phyloP scores from a whole-genome alignment of 1,139 yeast genomes.

The Pichia sp. region DNA sequence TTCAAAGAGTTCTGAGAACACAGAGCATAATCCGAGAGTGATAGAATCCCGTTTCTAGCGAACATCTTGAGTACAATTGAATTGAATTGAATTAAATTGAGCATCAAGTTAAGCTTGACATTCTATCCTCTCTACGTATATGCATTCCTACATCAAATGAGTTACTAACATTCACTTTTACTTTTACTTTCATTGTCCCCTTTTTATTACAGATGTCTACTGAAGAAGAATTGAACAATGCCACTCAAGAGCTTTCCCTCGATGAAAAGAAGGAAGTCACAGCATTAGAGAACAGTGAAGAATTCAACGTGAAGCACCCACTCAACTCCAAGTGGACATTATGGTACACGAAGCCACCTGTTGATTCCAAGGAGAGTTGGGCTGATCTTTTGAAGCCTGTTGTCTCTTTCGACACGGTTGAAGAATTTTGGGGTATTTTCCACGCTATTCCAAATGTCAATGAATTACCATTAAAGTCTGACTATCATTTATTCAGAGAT shows the following conservation, averaged over 20 bases:
- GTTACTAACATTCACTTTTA: no score
- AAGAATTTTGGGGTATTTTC: conserved; percentile 98
- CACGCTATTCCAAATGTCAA: conserved; percentile 90
- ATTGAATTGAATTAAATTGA: no score
- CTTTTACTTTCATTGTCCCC: no score
- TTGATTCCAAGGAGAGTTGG: conserved; percentile 80
- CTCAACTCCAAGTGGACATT: conserved; percentile 91
- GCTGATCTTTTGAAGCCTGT: conserved; percentile 89
- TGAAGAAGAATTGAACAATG: conserved; percentile 50
- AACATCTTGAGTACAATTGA: no score
- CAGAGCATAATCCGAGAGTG: no score
- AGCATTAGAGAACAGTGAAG: conserved; percentile 60
- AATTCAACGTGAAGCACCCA: conserved; percentile 82
- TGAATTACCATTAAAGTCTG: conserved; percentile 87
- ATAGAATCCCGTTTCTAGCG: no score
- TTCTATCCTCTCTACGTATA: no score
- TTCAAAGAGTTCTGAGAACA: no score
- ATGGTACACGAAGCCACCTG: conserved; percentile 96
- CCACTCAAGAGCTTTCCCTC: conserved; percentile 48
- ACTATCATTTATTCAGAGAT: conserved; percentile 91
- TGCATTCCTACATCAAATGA: no score
- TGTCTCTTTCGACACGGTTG: conserved; percentile 85
- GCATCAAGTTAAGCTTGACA: no score
- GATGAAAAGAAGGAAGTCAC: conserved; percentile 37
- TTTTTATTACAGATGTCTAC: conserved; percentile 25